A percentile compares a stretch with the other conserved stretches of the same genome.
These are phyloP conservation scores for Fusarium gaditjirri DNA, from an alignment of 2,329 filamentous ascomycete species.

Conservation along the genomic window DNA sequence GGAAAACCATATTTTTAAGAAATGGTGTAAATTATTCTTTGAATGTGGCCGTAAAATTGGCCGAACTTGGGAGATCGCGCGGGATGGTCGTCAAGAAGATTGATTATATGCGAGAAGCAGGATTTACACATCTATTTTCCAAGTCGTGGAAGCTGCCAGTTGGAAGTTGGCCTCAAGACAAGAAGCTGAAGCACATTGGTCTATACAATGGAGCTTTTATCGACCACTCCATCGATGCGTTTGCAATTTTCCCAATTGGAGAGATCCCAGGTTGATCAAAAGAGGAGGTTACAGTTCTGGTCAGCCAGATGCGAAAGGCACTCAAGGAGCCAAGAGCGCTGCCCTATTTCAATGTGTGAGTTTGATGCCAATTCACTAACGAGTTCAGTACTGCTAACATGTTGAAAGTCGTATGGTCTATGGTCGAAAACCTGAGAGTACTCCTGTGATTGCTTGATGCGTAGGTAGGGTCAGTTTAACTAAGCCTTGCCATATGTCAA, in stretches of 20 bases:
- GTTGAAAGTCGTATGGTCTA: slow-evolving; percentile 15
- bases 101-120: slow-evolving; percentile 33
- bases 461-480: not conserved
- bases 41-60: slow-evolving; percentile 42
- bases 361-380: not conserved
- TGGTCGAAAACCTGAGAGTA: slow-evolving; percentile 21
- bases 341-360: slow-evolving; percentile 3
- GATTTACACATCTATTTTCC: slow-evolving; percentile 27
- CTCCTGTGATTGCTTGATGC: not conserved
- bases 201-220: slow-evolving; percentile 26
- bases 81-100: slow-evolving; percentile 35
- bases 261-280: slow-evolving; percentile 32
- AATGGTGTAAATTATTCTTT: slow-evolving; percentile 32
- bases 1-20: slow-evolving; percentile 29
- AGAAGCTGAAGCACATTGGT: slow-evolving; percentile 31
- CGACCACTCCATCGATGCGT: slow-evolving; percentile 25
- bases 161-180: slow-evolving; percentile 32
- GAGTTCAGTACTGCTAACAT: not conserved
- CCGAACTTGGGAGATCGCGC: slow-evolving; percentile 41
- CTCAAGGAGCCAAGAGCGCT: slow-evolving; percentile 7
- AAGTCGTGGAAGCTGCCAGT: slow-evolving; percentile 27
- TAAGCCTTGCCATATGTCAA: not conserved
- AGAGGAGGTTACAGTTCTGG: slow-evolving; percentile 20
- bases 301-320: slow-evolving; percentile 24
- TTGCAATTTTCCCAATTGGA: slow-evolving; percentile 24